Evolutionary conservation across 148 eudicot genomes (phyloP).

Genomic region (Vaccinium macrocarpon): DNA sequence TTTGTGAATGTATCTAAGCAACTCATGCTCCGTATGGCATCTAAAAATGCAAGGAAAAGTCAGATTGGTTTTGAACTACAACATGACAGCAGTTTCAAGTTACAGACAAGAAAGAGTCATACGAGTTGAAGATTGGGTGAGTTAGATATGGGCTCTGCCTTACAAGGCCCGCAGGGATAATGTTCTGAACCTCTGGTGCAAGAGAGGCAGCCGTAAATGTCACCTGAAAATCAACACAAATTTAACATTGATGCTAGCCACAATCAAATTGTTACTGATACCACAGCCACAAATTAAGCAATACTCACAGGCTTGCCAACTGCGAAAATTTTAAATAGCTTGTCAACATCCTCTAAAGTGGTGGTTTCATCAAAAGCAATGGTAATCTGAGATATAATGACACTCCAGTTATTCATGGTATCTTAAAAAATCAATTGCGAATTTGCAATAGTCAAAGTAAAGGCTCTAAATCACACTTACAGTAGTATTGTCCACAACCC

Average conservation of each 20-base stretch:
- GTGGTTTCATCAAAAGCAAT: slow-evolving; percentile 90
- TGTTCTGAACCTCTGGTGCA: slow-evolving; percentile 69
- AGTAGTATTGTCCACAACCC: slow-evolving; percentile 72
- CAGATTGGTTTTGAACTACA: slow-evolving; percentile 17
- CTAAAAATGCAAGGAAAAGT: slow-evolving; percentile 36
- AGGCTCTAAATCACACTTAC: slow-evolving; percentile 39
- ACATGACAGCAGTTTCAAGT: slow-evolving; percentile 2
- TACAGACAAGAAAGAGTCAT: slow-evolving; percentile 31
- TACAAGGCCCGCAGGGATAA: slow-evolving; percentile 73
- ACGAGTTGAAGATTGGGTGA: slow-evolving; percentile 88
- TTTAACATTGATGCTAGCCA: not conserved
- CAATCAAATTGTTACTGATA: not conserved
- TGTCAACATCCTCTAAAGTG: slow-evolving; percentile 84
- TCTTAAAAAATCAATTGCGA: not conserved
- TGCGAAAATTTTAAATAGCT: slow-evolving; percentile 77
- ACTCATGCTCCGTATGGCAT: slow-evolving; percentile 96
- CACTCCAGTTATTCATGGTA: not conserved
- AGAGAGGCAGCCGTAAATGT: slow-evolving; percentile 81
- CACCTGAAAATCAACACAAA: slow-evolving; percentile 44
- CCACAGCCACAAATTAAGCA: not conserved
- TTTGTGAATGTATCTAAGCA: slow-evolving; percentile 76
- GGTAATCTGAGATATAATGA: slow-evolving; percentile 56
- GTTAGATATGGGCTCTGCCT: slow-evolving; percentile 80
- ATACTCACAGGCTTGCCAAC: slow-evolving; percentile 73
- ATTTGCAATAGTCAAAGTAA: not conserved